phyloP scores from a whole-genome alignment of 2,329 filamentous ascomycete species.

The Penicillium glabrum region DNA sequence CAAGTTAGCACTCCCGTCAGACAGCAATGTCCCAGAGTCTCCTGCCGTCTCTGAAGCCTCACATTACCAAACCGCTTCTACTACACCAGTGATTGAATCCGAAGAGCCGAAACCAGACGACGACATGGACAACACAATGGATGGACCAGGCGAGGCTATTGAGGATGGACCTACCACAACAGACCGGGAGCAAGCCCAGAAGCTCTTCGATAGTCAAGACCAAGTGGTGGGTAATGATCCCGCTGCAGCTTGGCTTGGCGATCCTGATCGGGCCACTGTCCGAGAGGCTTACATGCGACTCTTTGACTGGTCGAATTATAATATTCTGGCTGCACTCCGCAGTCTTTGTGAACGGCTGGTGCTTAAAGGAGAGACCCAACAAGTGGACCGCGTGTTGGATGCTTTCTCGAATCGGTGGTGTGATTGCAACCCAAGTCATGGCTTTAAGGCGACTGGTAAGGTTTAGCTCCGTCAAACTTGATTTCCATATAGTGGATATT shows the following conservation, averaged over 20 bases:
- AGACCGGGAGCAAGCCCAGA: slow-evolving; percentile 74
- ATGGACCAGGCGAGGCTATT: slow-evolving; percentile 17
- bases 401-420: slow-evolving; percentile 90
- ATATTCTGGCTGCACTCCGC: slow-evolving; percentile 75
- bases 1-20: slow-evolving; percentile 25
- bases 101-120: slow-evolving; percentile 26
- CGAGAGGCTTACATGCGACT: slow-evolving; percentile 84
- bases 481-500: not conserved
- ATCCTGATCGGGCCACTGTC: slow-evolving; percentile 53
- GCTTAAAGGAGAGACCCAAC: slow-evolving; percentile 89
- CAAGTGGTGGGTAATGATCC: slow-evolving; percentile 75
- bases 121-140: slow-evolving; percentile 14
- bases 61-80: slow-evolving; percentile 47
- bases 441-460: slow-evolving; percentile 84
- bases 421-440: slow-evolving; percentile 86
- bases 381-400: slow-evolving; percentile 91
- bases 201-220: slow-evolving; percentile 78
- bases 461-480: slow-evolving; percentile 5
- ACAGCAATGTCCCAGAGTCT: slow-evolving; percentile 27
- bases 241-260: slow-evolving; percentile 84
- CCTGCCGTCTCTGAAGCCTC: slow-evolving; percentile 41
- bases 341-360: slow-evolving; percentile 78
- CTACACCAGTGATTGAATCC: slow-evolving; percentile 38
- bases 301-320: slow-evolving; percentile 80
- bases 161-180: slow-evolving; percentile 53